Evolutionary conservation across 495 filamentous ascomycete species (phyloP).

Genomic region (Margaritispora aquatica): DNA sequence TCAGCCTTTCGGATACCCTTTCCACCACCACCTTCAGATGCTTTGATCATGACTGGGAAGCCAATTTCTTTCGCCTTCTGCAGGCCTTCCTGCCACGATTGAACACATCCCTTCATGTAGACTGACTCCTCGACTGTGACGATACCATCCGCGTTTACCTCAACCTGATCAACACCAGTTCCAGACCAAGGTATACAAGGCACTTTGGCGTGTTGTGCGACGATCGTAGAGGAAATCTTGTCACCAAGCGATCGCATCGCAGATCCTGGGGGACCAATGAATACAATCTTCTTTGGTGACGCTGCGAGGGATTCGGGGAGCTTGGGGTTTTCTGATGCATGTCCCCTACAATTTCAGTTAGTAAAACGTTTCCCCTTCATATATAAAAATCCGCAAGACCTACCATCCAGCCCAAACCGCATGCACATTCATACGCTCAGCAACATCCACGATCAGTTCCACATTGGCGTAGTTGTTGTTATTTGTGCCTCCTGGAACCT

Average conservation of each 20-base stretch:
- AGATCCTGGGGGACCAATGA: slow-evolving; percentile 95
- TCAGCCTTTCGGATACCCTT: slow-evolving; percentile 99
- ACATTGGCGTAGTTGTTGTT: slow-evolving; percentile 99
- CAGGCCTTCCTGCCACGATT: slow-evolving; percentile 82
- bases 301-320: slow-evolving; percentile 92
- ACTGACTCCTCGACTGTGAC: slow-evolving; percentile 85
- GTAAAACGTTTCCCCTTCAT: background rate
- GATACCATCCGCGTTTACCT: slow-evolving; percentile 72
- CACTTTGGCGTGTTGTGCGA: slow-evolving; percentile 93
- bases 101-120: slow-evolving; percentile 88
- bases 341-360: slow-evolving; percentile 57
- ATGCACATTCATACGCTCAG: slow-evolving; percentile 97
- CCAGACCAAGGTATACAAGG: slow-evolving; percentile 99
- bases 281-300: slow-evolving; percentile 96
- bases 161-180: slow-evolving; percentile 78
- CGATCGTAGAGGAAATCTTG: slow-evolving; percentile 99
- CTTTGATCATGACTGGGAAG: slow-evolving; percentile 99
- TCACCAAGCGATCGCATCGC: slow-evolving; percentile 98
- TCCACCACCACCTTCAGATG: slow-evolving; percentile 98
- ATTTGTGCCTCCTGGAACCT: slow-evolving; percentile 98
- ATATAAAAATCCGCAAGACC: slow-evolving; percentile 24
- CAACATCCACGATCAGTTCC: slow-evolving; percentile 97
- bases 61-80: slow-evolving; percentile 83
- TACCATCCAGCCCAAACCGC: slow-evolving; percentile 99
- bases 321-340: slow-evolving; percentile 97